A percentile compares a stretch with the other conserved stretches of the same genome.
phyloP scores from a whole-genome alignment of 345 rosid genomes.

The Trapa bicornis region DNA sequence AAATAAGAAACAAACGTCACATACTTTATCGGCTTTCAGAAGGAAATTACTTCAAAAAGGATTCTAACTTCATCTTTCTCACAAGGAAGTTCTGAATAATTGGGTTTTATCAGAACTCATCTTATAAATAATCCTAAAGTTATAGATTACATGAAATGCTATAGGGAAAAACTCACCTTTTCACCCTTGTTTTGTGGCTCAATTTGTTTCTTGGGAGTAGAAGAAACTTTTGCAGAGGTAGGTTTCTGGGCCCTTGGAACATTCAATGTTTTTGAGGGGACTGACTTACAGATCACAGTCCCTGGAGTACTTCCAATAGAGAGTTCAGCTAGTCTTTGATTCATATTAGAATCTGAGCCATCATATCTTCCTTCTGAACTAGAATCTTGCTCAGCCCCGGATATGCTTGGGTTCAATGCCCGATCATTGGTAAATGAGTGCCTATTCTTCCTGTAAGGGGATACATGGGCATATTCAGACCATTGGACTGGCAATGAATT shows the following conservation, averaged over 20 bases:
- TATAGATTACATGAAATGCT: no score
- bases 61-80: neutral
- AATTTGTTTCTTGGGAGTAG: constrained; percentile 28
- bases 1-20: constrained; percentile 5
- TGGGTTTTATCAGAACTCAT: no score
- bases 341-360: constrained; percentile 17
- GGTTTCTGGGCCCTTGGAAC: constrained; percentile 32
- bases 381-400: constrained; percentile 69
- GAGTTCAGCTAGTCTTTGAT: constrained; percentile 31
- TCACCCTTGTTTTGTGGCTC: constrained; percentile 42
- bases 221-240: constrained; percentile 42
- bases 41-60: neutral
- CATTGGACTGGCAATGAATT: constrained; percentile 45
- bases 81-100: no score
- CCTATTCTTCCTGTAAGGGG: constrained; percentile 33
- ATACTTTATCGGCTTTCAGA: neutral
- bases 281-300: constrained; percentile 59
- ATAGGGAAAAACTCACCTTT: constrained; percentile 29
- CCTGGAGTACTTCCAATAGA: constrained; percentile 51
- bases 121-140: no score
- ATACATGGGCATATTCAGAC: constrained; percentile 32
- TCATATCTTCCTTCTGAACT: constrained; percentile 32
- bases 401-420: constrained; percentile 74
- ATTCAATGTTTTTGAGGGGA: constrained; percentile 34
- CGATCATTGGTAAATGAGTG: constrained; percentile 47